A percentile compares a stretch with the other conserved stretches of the same genome.
phyloP scores from a whole-genome alignment of 2,329 filamentous ascomycete genomes.

The Sclerotiophoma versabilis region DNA sequence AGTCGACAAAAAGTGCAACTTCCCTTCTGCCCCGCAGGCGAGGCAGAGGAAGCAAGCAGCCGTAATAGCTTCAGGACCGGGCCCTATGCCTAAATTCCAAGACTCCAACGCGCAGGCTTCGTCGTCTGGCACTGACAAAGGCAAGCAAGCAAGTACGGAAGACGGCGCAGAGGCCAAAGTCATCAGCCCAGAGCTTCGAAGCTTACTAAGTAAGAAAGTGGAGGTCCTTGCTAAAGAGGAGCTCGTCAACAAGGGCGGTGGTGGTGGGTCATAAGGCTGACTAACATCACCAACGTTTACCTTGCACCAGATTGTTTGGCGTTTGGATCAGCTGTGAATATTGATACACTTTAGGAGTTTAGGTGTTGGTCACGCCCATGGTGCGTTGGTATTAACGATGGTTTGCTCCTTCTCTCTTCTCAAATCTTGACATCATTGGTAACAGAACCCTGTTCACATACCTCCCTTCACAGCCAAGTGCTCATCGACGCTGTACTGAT shows the following conservation, averaged over 20 bases:
- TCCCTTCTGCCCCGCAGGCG: constrained; percentile 65
- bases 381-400: constrained; percentile 1
- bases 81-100: constrained; percentile 28
- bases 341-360: background rate
- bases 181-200: constrained; percentile 69
- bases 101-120: constrained; percentile 28
- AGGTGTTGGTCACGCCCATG: background rate
- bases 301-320: constrained; percentile 16
- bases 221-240: constrained; percentile 58
- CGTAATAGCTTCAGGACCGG: constrained; percentile 41
- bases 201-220: constrained; percentile 67
- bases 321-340: constrained; percentile 6
- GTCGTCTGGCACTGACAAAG: constrained; percentile 41
- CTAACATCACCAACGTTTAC: background rate
- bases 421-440: background rate
- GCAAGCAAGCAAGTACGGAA: constrained; percentile 43
- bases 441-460: background rate
- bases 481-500: background rate
- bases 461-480: background rate
- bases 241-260: constrained; percentile 26
- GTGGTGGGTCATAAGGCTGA: constrained; percentile 8
- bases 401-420: background rate
- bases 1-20: constrained; percentile 89
- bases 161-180: constrained; percentile 56
- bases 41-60: constrained; percentile 57